Base-by-base conservation (phyloP, 1,284 basidiomycete genomes). In the Naganishia liquefaciens region DNA sequence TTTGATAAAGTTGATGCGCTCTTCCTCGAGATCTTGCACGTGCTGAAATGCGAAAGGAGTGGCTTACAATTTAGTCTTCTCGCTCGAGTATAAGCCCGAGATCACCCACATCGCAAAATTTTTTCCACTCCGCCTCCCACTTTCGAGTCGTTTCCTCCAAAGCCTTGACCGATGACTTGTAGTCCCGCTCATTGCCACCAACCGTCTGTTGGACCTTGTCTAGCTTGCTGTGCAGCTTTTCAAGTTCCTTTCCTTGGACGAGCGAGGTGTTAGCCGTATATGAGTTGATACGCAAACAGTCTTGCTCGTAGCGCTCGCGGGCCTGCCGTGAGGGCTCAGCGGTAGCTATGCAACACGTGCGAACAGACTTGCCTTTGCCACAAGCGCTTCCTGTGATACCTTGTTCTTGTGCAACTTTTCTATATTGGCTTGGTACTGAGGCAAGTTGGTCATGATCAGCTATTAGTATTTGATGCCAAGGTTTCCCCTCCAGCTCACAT, bases 101-200 rank as follows among this genome's bases (percentile, higher is more conserved):
- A 5, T 9, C 33, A 72, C 78, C 71, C 62, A 81, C 79, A 69
- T 97, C 93, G 74, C 91, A 93, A 78, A 93, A 96, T 6, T 80
- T 80, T 77, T 92, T 96, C 95, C 95, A 99, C 69, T 92, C 89
- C 64, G 85, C 82, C 75, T 97, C 93, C 95, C 95, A 99, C 74
- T 90, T 89, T 65, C 81, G 81, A 52, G 85, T 85, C 23, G 92
- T 96, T 64, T 91, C 89, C 70, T 87, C 86, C 58, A 97, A 80
- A 0, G 88, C 88, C 63, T 86, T 85, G 10, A 91, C 86, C 77
- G 93, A 95, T 77, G 91, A 91, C 39, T 85, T 84, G 74, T 94
- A 98, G 72, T 99, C 95, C 33, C 88, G 85, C 78, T 95, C 92
- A 76, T 96, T 96, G 19, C 84, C 83, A 64, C 87, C 87, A 10